A percentile compares a stretch with the other conserved stretches of the same genome.
Conservation (phyloP, 1,284 basidiomycete genomes). For the Trichosporon sp. region DNA sequence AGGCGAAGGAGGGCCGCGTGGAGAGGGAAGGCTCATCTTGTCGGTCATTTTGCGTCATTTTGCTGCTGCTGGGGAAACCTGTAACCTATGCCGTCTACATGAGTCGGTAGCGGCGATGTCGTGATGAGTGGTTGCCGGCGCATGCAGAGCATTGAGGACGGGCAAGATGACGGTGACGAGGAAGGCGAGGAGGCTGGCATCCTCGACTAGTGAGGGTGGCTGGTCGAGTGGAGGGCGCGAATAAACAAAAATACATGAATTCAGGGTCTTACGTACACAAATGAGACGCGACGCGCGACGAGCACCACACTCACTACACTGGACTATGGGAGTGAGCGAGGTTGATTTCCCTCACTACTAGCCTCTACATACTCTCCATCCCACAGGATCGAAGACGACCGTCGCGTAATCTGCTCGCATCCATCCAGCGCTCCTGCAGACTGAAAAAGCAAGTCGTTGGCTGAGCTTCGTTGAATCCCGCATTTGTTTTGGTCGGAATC, state of each 20-base stretch:
- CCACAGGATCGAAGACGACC: background rate
- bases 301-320: background rate
- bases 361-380: background rate
- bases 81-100: no score
- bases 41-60: no score
- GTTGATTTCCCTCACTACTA: background rate
- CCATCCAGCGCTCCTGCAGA: background rate
- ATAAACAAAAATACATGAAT: constrained; percentile 2
- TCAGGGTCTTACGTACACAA: constrained; percentile 2
- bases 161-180: background rate
- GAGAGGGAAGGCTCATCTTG: no score
- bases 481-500: background rate
- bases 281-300: constrained; percentile 1
- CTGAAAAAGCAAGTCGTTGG: background rate
- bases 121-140: no score
- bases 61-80: no score
- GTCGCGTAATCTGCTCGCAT: background rate
- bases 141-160: no score
- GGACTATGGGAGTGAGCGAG: background rate
- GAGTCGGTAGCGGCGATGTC: no score
- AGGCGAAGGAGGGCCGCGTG: no score
- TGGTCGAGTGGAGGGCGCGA: background rate
- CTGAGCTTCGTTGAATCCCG: background rate
- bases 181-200: no score
- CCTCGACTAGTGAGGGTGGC: background rate